Base-by-base conservation (phyloP, 1,284 basidiomycete species). In the Rhodofomes roseus region DNA sequence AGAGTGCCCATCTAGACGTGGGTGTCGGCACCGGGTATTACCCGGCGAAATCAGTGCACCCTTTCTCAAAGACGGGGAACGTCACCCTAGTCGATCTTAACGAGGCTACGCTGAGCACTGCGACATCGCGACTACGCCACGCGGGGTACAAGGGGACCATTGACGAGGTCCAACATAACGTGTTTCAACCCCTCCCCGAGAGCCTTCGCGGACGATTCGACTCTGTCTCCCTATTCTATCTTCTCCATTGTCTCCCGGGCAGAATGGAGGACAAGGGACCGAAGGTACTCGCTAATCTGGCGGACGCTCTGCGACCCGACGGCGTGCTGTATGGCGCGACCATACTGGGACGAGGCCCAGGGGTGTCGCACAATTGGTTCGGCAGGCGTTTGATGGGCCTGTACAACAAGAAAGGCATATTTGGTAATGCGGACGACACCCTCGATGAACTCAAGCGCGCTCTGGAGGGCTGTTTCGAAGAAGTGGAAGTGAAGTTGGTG, bases 21-120 rank as follows among this genome's bases (percentile, higher is more conserved):
- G 69, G 67, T 14, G 64, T 63, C 37, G 67, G 68, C 36, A 65
- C 67, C 4, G 69, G 69, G 22, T 69, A 67, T 60, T 69, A 66
- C 57, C 65, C 62, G 44, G 60, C 68, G 40, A 44, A 52, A 4
- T 50, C 64, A 25, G 60, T 51, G 18, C 25, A 53, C 14, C n/a
- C 41, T 1, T 59, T 69, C 31, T 54, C 61, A 1, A 64, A 65
- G 55, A 66, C 61, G 9, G 59, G 60, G 58, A 57, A 43, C 34
- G 52, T 68, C 20, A 63, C 64, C 5, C 59, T 70, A 6, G 56
- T 67, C 55, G 67, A 69, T 61, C 62, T 69, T 44, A 67, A 63
- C 43, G 62, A 65, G 11, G 55, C 54, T 64, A 66, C 69, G 22
- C 64, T 69, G 48, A 34, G 48, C 18, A 44, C 41, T 29, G 61